Percentiles rank a stretch among this genome's conserved stretches.
Evolutionary conservation across 129 eudicot species (phyloP).

Genomic region (Pulicaria dysenterica): DNA sequence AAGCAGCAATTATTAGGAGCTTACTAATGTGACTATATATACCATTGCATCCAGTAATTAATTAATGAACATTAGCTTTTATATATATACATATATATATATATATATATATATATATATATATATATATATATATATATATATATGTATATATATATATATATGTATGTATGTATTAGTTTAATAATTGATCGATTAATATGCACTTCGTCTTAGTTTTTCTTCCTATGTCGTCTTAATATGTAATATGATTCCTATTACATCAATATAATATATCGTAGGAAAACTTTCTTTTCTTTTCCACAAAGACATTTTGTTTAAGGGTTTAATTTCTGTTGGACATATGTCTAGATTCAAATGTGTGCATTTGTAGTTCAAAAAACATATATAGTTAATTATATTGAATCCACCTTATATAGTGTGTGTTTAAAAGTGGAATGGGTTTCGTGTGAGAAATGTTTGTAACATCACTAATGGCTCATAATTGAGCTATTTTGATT

Average conservation of each 20-base stretch:
- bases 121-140: constrained; percentile 3
- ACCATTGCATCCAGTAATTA: neutral
- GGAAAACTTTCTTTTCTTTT: neutral
- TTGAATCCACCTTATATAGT: no score
- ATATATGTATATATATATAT: constrained; percentile 2
- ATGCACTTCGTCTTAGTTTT: constrained; percentile 17
- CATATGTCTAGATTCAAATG: no score
- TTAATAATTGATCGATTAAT: constrained; percentile 11
- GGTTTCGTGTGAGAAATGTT: no score
- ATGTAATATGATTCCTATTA: constrained; percentile 16
- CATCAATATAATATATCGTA: constrained; percentile 6
- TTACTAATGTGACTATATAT: constrained; percentile 61
- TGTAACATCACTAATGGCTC: no score
- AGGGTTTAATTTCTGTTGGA: no score
- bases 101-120: constrained; percentile 3
- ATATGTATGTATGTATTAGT: neutral
- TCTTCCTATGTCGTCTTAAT: neutral
- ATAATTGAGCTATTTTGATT: no score
- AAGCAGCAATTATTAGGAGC: constrained; percentile 95
- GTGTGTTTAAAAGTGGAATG: no score
- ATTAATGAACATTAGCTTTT: constrained; percentile 24
- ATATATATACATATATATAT: constrained; percentile 1
- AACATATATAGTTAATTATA: no score
- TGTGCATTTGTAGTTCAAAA: no score
- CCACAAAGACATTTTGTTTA: no score